These are phyloP conservation scores for Hibiscus tridactylites DNA, from an alignment of 345 rosid genomes.

Conservation along the genomic window DNA sequence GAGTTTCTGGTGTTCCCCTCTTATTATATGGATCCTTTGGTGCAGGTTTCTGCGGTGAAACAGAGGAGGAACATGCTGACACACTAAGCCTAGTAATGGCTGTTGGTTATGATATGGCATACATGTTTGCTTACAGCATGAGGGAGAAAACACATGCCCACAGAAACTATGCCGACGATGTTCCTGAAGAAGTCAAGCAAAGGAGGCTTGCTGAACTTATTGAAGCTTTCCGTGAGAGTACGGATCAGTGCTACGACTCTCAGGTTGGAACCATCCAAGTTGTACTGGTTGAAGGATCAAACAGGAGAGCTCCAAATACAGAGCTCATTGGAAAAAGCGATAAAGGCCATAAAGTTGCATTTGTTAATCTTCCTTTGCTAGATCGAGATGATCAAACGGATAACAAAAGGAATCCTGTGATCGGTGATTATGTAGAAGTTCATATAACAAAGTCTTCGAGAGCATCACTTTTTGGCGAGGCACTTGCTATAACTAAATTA, in stretches of 20 bases:
- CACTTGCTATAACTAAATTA: constrained; percentile 63
- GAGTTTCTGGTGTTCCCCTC: constrained; percentile 1
- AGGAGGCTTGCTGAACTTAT: constrained; percentile 81
- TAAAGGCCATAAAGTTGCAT: constrained; percentile 71
- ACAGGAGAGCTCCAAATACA: constrained; percentile 78
- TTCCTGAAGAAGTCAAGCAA: constrained; percentile 78
- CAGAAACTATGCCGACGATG: constrained; percentile 59
- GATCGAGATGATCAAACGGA: constrained; percentile 20
- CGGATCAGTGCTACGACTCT: constrained; percentile 63
- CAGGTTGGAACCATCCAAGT: constrained; percentile 69
- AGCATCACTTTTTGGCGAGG: constrained; percentile 72
- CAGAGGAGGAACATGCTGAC: constrained; percentile 79
- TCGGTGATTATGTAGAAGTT: constrained; percentile 82
- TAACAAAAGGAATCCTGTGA: constrained; percentile 38
- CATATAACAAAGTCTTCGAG: constrained; percentile 51
- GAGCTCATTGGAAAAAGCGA: constrained; percentile 87
- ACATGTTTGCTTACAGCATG: constrained; percentile 98
- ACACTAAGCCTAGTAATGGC: constrained; percentile 59
- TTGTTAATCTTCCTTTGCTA: constrained; percentile 36
- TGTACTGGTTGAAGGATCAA: constrained; percentile 83
- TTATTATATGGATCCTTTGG: not conserved
- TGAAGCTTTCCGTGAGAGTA: constrained; percentile 66
- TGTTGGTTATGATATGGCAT: constrained; percentile 92
- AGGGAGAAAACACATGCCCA: constrained; percentile 91
- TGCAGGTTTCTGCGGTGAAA: constrained; percentile 89